These are phyloP conservation scores for Carex scoparia DNA, from an alignment of 176 grass and related monocot species.

Conservation along the genomic window DNA sequence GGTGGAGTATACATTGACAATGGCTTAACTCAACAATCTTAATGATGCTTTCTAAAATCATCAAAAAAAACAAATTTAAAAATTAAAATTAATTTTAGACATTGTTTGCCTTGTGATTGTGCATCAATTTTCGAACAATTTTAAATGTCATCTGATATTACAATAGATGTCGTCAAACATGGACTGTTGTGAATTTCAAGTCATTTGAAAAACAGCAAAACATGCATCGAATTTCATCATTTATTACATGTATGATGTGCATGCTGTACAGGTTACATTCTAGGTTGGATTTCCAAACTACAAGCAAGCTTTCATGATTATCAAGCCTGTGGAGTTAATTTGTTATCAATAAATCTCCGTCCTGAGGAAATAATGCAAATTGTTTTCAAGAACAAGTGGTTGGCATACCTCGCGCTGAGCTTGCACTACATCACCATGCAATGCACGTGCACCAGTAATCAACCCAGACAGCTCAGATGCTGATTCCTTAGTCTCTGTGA, in stretches of 20 bases:
- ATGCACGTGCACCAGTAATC: slow-evolving; percentile 72
- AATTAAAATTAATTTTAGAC: neutral
- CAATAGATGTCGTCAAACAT: neutral
- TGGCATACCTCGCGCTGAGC: slow-evolving; percentile 85
- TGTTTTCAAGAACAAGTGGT: neutral
- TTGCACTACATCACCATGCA: slow-evolving; percentile 91
- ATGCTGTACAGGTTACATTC: neutral
- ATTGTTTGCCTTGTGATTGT: neutral
- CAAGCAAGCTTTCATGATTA: neutral
- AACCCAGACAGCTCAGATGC: slow-evolving; percentile 69
- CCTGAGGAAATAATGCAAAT: neutral
- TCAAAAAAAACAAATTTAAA: neutral
- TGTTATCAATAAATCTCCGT: neutral
- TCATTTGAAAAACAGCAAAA: neutral
- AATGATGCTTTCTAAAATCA: neutral
- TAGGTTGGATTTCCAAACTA: neutral
- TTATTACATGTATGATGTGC: neutral
- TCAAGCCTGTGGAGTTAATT: neutral
- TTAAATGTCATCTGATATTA: neutral
- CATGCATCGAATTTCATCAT: neutral
- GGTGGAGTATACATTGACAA: neutral
- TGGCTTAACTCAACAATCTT: neutral
- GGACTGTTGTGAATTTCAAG: neutral
- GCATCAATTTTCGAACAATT: neutral
- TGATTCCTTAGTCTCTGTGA: slow-evolving; percentile 83